Evolutionary conservation across 129 eudicot species (phyloP), one percentile per base, ranked within the genome.

Genomic region (Centella asiatica): DNA sequence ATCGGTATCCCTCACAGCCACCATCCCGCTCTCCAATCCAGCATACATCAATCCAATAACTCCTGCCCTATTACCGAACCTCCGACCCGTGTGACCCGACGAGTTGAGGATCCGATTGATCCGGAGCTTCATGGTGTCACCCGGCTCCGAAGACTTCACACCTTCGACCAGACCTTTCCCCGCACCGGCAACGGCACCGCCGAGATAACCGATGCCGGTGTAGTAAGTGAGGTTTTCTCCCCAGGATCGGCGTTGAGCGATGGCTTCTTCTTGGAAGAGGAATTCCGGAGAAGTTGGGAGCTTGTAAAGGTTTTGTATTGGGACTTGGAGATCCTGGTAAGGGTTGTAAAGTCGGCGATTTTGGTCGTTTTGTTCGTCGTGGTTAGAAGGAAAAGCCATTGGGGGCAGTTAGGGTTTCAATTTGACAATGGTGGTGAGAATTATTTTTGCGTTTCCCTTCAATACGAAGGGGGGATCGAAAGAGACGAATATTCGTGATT

Each of bases 221-320:
- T 87, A 90, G 74, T 90, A 90, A 26, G 98, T 90, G 1, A 90
- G 79, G 50, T 90, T 90, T 39, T 90, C 98, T 4, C 98, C 95
- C 98, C 98, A 90, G 12, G 98, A 90, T 4, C 98, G 89, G 52
- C 94, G 94, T 64, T 90, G 94, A 15, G 79, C 90, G 64, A 77
- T 11, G 70, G 98, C 64, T 69, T 90, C 98, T 77, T 90, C 98
- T 44, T 84, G 83, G 71, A 90, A 90, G 12, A 90, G 94, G 74
- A 26, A 90, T 54, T 90, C 98, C 1, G 95, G 98, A 1, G 87
- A 80, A 11, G 87, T 87, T 14, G 98, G 98, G 40, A 90, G 95
- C 33, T 81, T 78, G 88, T 90, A 90, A 9, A 86, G 73, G 47
- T 78, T 81, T 64, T 82, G 80, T 0, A 63, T 63, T 0, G 98